Base-by-base conservation (phyloP, 441 rosid species). In the Aleurites moluccanus region DNA sequence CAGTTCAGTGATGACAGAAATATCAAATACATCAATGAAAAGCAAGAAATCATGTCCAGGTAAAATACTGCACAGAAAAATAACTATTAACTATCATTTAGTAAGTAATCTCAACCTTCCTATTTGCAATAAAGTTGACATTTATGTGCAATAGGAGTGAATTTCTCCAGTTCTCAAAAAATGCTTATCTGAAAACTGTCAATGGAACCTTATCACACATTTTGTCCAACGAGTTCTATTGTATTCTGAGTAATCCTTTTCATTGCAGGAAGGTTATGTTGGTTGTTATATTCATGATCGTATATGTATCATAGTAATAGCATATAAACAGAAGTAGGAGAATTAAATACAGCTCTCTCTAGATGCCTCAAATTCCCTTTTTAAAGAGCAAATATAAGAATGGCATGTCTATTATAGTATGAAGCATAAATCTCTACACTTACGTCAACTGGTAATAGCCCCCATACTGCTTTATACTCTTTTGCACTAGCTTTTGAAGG, bases 161-260 rank as follows among this genome's bases (percentile, higher is more conserved):
- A 44, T 21, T 40, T n/a, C 63, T 35, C 50, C 14, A 16, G 52
- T 57, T 70, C 74, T 57, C 21, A 56, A 27, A 38, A 45, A 65
- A 27, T 23, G 15, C 35, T 35, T 70, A 40, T 28, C 40, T 18
- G 21, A 18, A 33, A 52, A 69, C 72, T 27, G 72, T 27, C 38
- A 27, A 3, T 10, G 20, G 33, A 71, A 71, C 21, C 74, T 44
- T 30, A 3, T 25, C 63, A 25, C 35, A 23, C 53, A 21, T 44
- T 23, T 21, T 65, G 27, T 21, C 69, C 10, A 10, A 7, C 13
- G 16, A 13, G 2, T 25, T 25, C 11, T 57, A 57, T 23, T 57
- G 15, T 25, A 20, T 21, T 65, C 50, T 13, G 14, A 11, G 50
- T 65, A 14, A 21, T 23, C 10, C 53, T 40, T 11, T 65, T 14